phyloP scores from a whole-genome alignment of 768 basidiomycete species.

The Albatrellus ellisii region DNA sequence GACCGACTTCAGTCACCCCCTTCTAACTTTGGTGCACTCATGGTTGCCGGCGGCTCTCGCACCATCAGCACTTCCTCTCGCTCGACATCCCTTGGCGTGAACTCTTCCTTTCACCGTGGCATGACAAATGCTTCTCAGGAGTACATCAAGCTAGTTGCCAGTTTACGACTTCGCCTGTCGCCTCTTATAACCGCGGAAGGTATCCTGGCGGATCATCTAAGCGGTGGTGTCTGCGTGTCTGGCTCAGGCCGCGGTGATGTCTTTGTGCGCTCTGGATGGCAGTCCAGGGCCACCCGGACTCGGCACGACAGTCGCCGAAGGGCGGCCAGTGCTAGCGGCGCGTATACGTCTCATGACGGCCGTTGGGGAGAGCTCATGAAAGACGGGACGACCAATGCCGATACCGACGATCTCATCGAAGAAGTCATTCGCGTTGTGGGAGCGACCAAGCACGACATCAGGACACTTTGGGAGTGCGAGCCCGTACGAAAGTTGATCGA shows the following conservation, averaged over 20 bases:
- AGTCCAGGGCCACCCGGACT: constrained; percentile 34
- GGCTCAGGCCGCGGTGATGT: constrained; percentile 69
- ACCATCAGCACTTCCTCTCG: not conserved
- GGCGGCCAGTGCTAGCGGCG: not conserved
- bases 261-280: constrained; percentile 75
- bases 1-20: constrained; percentile 1
- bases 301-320: constrained; percentile 9
- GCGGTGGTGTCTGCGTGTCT: constrained; percentile 58
- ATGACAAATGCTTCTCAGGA: constrained; percentile 9
- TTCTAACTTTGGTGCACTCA: constrained; percentile 1
- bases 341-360: no score
- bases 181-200: constrained; percentile 48
- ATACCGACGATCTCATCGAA: constrained; percentile 8
- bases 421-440: constrained; percentile 29
- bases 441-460: constrained; percentile 48
- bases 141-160: constrained; percentile 9
- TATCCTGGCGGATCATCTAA: constrained; percentile 56
- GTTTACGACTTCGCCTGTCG: constrained; percentile 42
- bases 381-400: constrained; percentile 1
- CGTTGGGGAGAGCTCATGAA: no score
- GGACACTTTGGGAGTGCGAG: constrained; percentile 59
- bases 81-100: not conserved
- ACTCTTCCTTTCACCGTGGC: no score
- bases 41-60: not conserved
- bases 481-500: constrained; percentile 56